Evolutionary conservation across 2,329 filamentous ascomycete species (phyloP).

Genomic region (Ophiostoma piceae): DNA sequence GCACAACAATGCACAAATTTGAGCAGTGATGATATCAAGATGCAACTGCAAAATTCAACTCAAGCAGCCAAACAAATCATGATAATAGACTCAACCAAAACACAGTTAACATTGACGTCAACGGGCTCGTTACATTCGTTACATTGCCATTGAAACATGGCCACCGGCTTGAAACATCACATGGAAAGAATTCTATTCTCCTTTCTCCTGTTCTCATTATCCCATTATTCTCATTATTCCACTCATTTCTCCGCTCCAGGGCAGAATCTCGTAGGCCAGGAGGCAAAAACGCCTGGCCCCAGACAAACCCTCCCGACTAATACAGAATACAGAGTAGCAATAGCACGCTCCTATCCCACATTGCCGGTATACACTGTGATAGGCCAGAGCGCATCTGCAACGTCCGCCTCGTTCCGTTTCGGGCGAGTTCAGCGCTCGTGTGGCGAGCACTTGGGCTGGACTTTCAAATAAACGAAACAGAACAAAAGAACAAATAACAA

Average conservation of each 20-base stretch:
- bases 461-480: neutral
- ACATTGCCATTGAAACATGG: neutral
- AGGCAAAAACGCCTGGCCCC: slow-evolving; percentile 13
- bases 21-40: neutral
- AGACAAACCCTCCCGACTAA: neutral
- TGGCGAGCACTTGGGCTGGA: slow-evolving; percentile 15
- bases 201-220: too few relatives aligned
- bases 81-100: neutral
- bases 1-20: too few relatives aligned
- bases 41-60: neutral
- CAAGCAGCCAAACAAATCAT: neutral
- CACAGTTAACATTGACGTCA: neutral
- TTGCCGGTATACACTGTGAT: slow-evolving; percentile 20
- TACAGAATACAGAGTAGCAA: neutral
- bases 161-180: neutral
- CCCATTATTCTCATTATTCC: neutral
- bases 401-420: slow-evolving; percentile 16
- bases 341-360: slow-evolving; percentile 6
- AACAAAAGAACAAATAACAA: too few relatives aligned
- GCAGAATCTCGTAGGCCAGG: neutral
- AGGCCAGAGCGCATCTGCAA: slow-evolving; percentile 18
- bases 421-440: slow-evolving; percentile 23
- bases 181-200: too few relatives aligned
- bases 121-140: neutral
- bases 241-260: neutral